phyloP scores from a whole-genome alignment of 306 rosid species.

The Quercus agrifolia region DNA sequence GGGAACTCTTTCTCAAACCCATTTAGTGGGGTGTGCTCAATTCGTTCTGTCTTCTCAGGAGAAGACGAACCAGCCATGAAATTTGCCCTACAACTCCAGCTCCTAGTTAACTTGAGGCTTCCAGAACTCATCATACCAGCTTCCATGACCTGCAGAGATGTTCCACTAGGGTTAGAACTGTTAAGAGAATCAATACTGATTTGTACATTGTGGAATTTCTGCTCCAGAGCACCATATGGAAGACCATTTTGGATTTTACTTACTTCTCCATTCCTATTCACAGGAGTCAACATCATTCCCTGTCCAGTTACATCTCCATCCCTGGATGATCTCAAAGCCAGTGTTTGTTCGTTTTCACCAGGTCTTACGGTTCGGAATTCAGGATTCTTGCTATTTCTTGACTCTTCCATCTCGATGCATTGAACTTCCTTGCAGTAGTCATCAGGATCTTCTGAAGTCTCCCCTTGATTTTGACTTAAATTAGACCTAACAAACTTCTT shows the following conservation, averaged over 20 bases:
- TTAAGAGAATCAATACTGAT: slow-evolving; percentile 32
- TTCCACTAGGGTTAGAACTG: slow-evolving; percentile 36
- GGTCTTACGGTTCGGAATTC: slow-evolving; percentile 31
- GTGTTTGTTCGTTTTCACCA: slow-evolving; percentile 35
- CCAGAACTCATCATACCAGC: slow-evolving; percentile 40
- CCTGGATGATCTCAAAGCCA: slow-evolving; percentile 21
- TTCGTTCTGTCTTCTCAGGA: slow-evolving; percentile 44
- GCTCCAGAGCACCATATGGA: slow-evolving; percentile 35
- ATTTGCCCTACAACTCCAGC: slow-evolving; percentile 79
- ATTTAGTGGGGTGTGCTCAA: slow-evolving; percentile 62
- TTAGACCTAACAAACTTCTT: slow-evolving; percentile 25
- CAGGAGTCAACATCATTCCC: slow-evolving; percentile 39
- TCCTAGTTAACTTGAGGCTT: slow-evolving; percentile 56
- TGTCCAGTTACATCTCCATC: slow-evolving; percentile 38
- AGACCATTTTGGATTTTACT: slow-evolving; percentile 40
- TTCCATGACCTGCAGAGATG: slow-evolving; percentile 33
- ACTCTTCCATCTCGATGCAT: slow-evolving; percentile 72
- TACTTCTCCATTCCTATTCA: slow-evolving; percentile 45
- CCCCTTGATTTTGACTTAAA: slow-evolving; percentile 27
- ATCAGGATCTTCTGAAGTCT: slow-evolving; percentile 44
- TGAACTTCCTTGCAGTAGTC: slow-evolving; percentile 86
- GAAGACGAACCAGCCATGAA: slow-evolving; percentile 43
- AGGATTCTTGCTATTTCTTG: slow-evolving; percentile 40
- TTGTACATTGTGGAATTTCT: slow-evolving; percentile 34
- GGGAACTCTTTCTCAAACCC: slow-evolving; percentile 65